phyloP scores from a whole-genome alignment of 306 rosid genomes.

The Elaeagnus macrophylla region DNA sequence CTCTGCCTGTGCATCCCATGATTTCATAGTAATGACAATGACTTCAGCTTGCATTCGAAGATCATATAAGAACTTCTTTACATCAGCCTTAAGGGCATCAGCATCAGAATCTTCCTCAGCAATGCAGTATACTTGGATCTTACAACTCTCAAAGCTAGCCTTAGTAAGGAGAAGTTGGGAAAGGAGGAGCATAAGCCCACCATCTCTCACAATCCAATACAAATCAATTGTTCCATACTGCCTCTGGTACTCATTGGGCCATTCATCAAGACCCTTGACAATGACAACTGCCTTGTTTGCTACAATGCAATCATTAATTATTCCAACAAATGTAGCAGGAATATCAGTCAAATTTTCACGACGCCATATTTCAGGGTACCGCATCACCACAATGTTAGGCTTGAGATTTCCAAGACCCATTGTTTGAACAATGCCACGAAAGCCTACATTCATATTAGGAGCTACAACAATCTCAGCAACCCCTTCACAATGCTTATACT shows the following conservation, averaged over 20 bases:
- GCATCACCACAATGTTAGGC: conserved; percentile 97
- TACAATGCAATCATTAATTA: conserved; percentile 86
- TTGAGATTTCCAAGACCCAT: conserved; percentile 99
- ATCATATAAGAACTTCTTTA: conserved; percentile 88
- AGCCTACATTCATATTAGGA: conserved; percentile 87
- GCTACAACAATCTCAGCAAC: conserved; percentile 98
- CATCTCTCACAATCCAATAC: conserved; percentile 98
- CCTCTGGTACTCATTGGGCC: conserved; percentile 95
- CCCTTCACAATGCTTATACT: conserved; percentile 97
- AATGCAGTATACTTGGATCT: conserved; percentile 96
- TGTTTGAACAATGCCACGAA: conserved; percentile 89
- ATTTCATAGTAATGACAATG: conserved; percentile 73
- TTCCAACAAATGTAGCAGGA: conserved; percentile 82
- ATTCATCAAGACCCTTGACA: conserved; percentile 93
- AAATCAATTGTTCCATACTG: conserved; percentile 94
- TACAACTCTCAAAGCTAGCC: conserved; percentile 87
- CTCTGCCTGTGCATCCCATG: conserved; percentile 66
- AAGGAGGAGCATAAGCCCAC: conserved; percentile 97
- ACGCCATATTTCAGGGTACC: conserved; percentile 99
- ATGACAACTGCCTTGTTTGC: conserved; percentile 99
- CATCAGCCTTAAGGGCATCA: conserved; percentile 86
- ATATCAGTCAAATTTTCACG: conserved; percentile 88
- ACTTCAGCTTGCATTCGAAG: conserved; percentile 99
- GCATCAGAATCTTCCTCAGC: conserved; percentile 96
- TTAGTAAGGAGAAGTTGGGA: conserved; percentile 96